A percentile compares a stretch with the other conserved stretches of the same genome.
These are phyloP conservation scores for Cicer chorassanicum DNA, from an alignment of 306 rosid species.

Conservation along the genomic window DNA sequence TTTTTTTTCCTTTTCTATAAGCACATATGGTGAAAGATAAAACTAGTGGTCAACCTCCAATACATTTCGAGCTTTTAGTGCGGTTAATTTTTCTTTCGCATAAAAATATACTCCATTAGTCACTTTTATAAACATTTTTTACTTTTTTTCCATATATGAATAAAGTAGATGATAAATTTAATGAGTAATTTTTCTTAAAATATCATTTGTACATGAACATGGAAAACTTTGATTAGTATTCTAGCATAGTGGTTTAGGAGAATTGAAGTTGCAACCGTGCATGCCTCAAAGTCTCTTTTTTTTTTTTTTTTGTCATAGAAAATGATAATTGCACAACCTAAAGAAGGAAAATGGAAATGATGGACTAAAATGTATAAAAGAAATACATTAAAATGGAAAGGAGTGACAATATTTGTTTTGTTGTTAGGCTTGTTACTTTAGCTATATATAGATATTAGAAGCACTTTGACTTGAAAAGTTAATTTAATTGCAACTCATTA, in stretches of 20 bases:
- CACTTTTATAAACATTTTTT: too few relatives aligned
- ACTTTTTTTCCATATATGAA: too few relatives aligned
- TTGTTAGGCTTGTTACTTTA: neutral
- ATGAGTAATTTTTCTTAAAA: too few relatives aligned
- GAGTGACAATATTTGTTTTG: neutral
- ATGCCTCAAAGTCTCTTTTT: neutral
- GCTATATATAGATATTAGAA: neutral
- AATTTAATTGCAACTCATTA: constrained; percentile 13
- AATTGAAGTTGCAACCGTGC: constrained; percentile 24
- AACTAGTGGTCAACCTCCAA: too few relatives aligned
- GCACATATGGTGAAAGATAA: too few relatives aligned
- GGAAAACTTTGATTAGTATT: too few relatives aligned
- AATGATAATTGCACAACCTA: neutral
- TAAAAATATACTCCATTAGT: neutral
- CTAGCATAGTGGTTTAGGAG: neutral
- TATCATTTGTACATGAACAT: too few relatives aligned
- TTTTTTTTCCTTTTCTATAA: too few relatives aligned
- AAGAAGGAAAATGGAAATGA: neutral
- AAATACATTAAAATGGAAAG: constrained; percentile 1
- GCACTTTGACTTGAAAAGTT: neutral
- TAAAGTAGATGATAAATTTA: too few relatives aligned
- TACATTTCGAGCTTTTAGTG: too few relatives aligned
- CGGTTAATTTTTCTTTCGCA: neutral
- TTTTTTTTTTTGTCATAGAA: neutral
- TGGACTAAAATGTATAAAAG: neutral